These are phyloP conservation scores for Chlamydomonas incerta DNA, from an alignment of 139 green algal genomes.

Conservation along the genomic window DNA sequence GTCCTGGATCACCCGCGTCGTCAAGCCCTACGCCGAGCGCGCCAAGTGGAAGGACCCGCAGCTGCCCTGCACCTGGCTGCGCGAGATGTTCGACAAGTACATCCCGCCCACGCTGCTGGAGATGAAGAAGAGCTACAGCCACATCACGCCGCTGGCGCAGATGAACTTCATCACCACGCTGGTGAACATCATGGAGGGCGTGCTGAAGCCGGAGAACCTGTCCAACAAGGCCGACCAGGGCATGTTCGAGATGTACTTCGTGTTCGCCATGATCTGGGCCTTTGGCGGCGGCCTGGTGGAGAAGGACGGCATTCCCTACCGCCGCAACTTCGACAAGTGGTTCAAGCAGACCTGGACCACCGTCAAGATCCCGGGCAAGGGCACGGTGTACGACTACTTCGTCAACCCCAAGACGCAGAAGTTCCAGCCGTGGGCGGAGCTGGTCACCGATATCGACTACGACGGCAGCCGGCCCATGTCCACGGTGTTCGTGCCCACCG, in stretches of 20 bases:
- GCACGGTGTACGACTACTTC: constrained; percentile 91
- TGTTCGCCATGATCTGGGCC: constrained; percentile 88
- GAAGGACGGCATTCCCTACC: constrained; percentile 93
- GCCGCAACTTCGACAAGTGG: constrained; percentile 93
- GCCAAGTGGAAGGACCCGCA: constrained; percentile 87
- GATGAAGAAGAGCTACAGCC: constrained; percentile 86
- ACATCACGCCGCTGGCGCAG: constrained; percentile 85
- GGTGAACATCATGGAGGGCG: constrained; percentile 87
- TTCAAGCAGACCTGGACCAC: constrained; percentile 87
- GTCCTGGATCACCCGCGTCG: constrained; percentile 69
- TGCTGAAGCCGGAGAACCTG: constrained; percentile 82
- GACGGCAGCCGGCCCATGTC: constrained; percentile 74
- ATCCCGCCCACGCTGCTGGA: constrained; percentile 80
- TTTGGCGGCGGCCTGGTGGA: constrained; percentile 87
- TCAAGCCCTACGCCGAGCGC: constrained; percentile 77
- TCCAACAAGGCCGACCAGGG: constrained; percentile 81
- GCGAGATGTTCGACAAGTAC: constrained; percentile 87
- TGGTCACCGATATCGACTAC: constrained; percentile 85
- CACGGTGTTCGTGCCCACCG: constrained; percentile 89
- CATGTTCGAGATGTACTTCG: constrained; percentile 90
- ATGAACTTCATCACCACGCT: constrained; percentile 90
- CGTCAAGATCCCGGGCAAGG: constrained; percentile 85
- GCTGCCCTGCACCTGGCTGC: constrained; percentile 76
- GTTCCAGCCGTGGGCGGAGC: constrained; percentile 88
- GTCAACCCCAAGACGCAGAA: constrained; percentile 88